Conservation (phyloP, 306 rosid species). For the Psophocarpus tetragonolobus region DNA sequence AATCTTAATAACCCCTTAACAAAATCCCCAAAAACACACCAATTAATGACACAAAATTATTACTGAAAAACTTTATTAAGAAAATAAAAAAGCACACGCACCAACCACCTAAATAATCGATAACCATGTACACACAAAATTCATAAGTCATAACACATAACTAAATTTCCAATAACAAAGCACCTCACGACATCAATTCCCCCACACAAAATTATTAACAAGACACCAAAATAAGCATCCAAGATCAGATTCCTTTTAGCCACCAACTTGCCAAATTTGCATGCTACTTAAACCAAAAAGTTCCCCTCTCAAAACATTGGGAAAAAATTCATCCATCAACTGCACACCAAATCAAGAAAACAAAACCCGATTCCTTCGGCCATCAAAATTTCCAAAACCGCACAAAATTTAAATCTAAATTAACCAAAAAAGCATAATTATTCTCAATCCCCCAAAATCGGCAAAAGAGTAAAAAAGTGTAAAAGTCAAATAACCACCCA, state of each 20-base stretch:
- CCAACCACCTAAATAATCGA: slow-evolving; percentile 17
- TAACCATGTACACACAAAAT: slow-evolving; percentile 19
- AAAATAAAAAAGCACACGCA: neutral
- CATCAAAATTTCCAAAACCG: slow-evolving; percentile 21
- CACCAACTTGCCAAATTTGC: slow-evolving; percentile 19
- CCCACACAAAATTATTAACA: neutral
- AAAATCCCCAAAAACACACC: neutral
- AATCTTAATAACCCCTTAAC: slow-evolving; percentile 3
- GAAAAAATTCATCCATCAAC: neutral
- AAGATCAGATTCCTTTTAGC: neutral
- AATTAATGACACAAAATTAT: neutral
- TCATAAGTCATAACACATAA: neutral
- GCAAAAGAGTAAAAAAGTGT: neutral
- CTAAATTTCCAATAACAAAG: slow-evolving; percentile 14
- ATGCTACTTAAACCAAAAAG: neutral
- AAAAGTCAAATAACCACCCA: neutral
- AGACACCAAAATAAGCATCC: slow-evolving; percentile 24
- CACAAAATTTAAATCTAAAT: slow-evolving; percentile 3
- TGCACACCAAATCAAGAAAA: slow-evolving; percentile 18
- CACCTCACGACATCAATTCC: slow-evolving; percentile 16
- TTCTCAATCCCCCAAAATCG: neutral
- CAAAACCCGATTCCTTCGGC: neutral
- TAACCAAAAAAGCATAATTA: neutral
- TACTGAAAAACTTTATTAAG: neutral
- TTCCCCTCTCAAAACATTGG: neutral